Base-by-base conservation (phyloP, 2,329 filamentous ascomycete species). In the Botrytis deweyae region DNA sequence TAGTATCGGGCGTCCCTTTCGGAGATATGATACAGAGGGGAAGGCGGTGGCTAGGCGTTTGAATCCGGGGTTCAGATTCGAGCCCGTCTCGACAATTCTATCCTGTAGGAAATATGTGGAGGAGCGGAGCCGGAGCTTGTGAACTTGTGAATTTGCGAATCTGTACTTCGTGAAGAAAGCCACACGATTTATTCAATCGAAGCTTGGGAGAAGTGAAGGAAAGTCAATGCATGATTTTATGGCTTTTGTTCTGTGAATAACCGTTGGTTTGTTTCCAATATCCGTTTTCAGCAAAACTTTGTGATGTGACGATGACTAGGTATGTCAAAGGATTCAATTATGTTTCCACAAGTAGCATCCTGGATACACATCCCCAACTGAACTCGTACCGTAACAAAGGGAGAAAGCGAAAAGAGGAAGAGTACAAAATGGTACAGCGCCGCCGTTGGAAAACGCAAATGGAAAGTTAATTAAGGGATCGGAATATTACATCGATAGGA, bases 261-360 rank as follows among this genome's bases (percentile, higher is more conserved):
- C 46, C 4, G 29, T 49, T n/a, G 25, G 9, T 42, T 29, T 25
- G 20, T 29, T 29, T 29, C 36, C 33, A 25, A 18, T 52, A 12
- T 58, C 66, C 49, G 65, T 58, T 68, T 68, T 68, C 49, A 68
- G 49, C 38, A 20, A 58, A n/a, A 33, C 16, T n/a, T 40, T 9
- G 9, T 68, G 25, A 63, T 63, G 16, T 8, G 14, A 55, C n/a
- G 52, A 55, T 18, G 52, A 25, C n/a, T 52, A 42, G 33, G 44
- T 49, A 33, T 22, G 22, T 46, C 63, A 66, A 66, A 36, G 42
- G 44, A 67, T 67, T n/a, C 44, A 38, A 52, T 20, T 55, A 42
- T n/a, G 18, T 36, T 29, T 49, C 25, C 49, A 18, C 5, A 42
- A 58, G 29, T 25, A 68, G 29, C 16, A n/a, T 68, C 52, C 14